These are phyloP conservation scores for Citrullus colocynthis DNA, from an alignment of 306 rosid genomes.

Conservation along the genomic window DNA sequence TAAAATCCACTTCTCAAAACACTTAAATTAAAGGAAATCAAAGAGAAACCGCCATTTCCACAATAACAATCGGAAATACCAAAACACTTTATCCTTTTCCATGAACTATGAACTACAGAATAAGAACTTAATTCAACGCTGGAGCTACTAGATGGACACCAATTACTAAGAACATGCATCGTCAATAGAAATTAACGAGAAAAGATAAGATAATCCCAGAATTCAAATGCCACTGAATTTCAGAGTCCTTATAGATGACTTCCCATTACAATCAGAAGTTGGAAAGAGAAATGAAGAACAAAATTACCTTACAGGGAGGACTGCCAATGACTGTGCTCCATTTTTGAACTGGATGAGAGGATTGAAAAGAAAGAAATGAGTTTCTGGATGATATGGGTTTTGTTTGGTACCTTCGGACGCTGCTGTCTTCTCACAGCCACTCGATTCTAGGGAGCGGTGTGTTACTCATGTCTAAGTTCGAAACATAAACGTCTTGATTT, in stretches of 20 bases:
- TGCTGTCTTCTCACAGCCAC: not conserved
- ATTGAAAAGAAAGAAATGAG: not conserved
- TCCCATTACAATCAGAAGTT: not conserved
- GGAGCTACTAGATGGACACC: slow-evolving; percentile 20
- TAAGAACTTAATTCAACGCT: slow-evolving; percentile 24
- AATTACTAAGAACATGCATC: slow-evolving; percentile 39
- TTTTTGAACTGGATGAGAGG: not conserved
- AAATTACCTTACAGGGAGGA: not conserved
- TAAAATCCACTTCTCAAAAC: slow-evolving; percentile 15
- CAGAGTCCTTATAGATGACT: not conserved
- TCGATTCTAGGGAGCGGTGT: not conserved
- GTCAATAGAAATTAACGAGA: not conserved
- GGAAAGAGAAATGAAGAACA: not conserved
- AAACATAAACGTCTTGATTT: too few species aligned
- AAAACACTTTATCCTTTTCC: slow-evolving; percentile 21
- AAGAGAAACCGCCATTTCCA: slow-evolving; percentile 9
- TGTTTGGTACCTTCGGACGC: not conserved
- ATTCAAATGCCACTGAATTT: not conserved
- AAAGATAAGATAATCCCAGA: slow-evolving; percentile 1
- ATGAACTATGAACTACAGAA: slow-evolving; percentile 16
- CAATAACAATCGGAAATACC: slow-evolving; percentile 24
- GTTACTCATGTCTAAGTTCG: not conserved
- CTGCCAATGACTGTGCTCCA: not conserved
- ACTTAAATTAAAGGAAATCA: slow-evolving; percentile 23
- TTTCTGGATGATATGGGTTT: not conserved